phyloP scores from a whole-genome alignment of 176 grass and related monocot species.

The Avena sativa region DNA sequence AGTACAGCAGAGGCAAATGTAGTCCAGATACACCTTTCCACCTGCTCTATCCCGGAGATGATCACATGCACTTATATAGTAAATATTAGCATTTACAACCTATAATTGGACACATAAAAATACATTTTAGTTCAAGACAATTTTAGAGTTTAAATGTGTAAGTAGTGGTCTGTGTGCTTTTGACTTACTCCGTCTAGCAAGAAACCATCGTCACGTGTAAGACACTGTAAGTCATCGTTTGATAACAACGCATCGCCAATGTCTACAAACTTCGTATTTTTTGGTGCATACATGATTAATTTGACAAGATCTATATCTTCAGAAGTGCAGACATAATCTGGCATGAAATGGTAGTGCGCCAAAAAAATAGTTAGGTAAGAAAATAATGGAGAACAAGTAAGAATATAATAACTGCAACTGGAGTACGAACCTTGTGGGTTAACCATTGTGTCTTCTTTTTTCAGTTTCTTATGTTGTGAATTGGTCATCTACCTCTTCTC shows the following conservation, averaged over 20 bases:
- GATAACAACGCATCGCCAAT: not conserved
- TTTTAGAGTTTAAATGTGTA: not conserved
- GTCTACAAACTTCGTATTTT: not conserved
- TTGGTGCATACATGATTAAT: not conserved
- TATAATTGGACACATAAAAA: not conserved
- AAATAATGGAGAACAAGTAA: too few relatives aligned
- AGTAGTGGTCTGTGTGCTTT: too few relatives aligned
- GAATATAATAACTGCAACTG: too few relatives aligned
- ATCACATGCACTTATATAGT: not conserved
- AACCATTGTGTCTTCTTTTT: too few relatives aligned
- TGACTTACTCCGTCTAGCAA: not conserved
- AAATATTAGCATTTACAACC: not conserved
- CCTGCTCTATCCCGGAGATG: not conserved
- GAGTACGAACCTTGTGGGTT: too few relatives aligned
- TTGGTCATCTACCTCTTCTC: too few relatives aligned
- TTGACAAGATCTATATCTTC: not conserved
- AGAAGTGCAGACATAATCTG: not conserved
- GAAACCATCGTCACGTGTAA: not conserved
- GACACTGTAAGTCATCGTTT: not conserved
- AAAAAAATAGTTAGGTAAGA: too few relatives aligned
- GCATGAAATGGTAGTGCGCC: not conserved
- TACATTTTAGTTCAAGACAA: not conserved
- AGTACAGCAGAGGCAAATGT: too few relatives aligned
- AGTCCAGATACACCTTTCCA: not conserved
- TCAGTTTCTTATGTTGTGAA: too few relatives aligned